Conservation (phyloP, 257 asterid species). For the Nicotiana paniculata region DNA sequence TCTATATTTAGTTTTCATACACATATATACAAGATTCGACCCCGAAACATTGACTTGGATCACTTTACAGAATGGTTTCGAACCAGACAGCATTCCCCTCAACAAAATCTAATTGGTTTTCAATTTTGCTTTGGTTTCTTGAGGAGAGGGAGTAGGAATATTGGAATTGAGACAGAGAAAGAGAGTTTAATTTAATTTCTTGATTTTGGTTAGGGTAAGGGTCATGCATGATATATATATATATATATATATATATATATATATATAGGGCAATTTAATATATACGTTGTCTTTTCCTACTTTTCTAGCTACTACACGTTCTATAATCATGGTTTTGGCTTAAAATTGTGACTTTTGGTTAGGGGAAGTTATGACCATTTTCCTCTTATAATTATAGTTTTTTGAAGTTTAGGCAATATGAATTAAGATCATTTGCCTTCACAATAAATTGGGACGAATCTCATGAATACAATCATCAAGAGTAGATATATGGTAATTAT, state of each 20-base stretch:
- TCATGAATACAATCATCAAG: background rate
- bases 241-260: conserved; percentile 13
- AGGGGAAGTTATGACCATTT: background rate
- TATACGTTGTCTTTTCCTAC: background rate
- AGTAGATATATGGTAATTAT: background rate
- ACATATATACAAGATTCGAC: background rate
- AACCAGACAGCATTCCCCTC: conserved; percentile 53
- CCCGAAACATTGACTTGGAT: background rate
- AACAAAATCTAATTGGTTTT: conserved; percentile 17
- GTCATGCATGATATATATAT: conserved; percentile 34
- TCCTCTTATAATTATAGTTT: background rate
- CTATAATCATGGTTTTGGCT: background rate
- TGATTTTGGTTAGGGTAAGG: conserved; percentile 12
- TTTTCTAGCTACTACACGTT: background rate
- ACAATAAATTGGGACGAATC: background rate
- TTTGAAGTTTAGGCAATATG: background rate
- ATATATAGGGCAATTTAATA: background rate
- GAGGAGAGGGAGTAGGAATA: background rate
- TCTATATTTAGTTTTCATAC: background rate
- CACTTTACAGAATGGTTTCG: conserved; percentile 27
- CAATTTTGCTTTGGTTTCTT: background rate
- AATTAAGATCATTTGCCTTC: background rate
- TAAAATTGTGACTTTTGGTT: background rate
- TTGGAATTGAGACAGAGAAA: background rate
- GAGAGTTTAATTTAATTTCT: background rate